phyloP scores from a whole-genome alignment of 345 rosid genomes.

The Salix udensis region DNA sequence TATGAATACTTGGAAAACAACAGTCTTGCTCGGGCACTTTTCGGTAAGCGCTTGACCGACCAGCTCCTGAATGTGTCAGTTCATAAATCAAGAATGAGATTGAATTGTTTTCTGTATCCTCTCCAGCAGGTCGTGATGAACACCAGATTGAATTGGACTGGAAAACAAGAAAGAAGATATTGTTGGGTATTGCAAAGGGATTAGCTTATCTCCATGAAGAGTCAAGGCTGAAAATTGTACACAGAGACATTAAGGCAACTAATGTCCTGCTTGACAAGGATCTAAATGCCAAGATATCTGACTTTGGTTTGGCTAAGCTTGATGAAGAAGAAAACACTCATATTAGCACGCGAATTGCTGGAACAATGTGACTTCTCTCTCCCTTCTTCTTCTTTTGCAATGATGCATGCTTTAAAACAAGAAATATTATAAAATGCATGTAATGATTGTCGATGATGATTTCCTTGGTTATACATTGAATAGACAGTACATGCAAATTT shows the following conservation, averaged over 20 bases:
- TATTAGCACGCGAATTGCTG: conserved; percentile 68
- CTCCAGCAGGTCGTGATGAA: conserved; percentile 37
- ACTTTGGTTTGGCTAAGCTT: conserved; percentile 70
- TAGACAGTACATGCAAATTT: not conserved
- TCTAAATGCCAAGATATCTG: conserved; percentile 64
- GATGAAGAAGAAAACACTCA: conserved; percentile 73
- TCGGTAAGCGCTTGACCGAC: conserved; percentile 35
- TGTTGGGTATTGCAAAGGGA: conserved; percentile 52
- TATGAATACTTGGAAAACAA: conserved; percentile 69
- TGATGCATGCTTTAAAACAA: not conserved
- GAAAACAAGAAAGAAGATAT: conserved; percentile 50
- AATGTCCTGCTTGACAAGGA: conserved; percentile 64
- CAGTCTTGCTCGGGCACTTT: conserved; percentile 58
- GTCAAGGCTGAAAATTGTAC: conserved; percentile 67
- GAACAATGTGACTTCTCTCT: conserved; percentile 49
- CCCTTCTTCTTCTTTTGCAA: not conserved
- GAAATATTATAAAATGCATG: not conserved
- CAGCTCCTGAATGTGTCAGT: not conserved
- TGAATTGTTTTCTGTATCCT: not conserved
- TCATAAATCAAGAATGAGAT: not conserved
- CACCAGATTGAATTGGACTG: conserved; percentile 47
- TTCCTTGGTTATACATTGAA: not conserved
- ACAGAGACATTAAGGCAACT: conserved; percentile 68
- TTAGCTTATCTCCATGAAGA: conserved; percentile 64
- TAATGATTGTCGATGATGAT: not conserved